Evolutionary conservation across 225 moss, liverwort and hornwort species (phyloP).

Genomic region (Neckera pumila): DNA sequence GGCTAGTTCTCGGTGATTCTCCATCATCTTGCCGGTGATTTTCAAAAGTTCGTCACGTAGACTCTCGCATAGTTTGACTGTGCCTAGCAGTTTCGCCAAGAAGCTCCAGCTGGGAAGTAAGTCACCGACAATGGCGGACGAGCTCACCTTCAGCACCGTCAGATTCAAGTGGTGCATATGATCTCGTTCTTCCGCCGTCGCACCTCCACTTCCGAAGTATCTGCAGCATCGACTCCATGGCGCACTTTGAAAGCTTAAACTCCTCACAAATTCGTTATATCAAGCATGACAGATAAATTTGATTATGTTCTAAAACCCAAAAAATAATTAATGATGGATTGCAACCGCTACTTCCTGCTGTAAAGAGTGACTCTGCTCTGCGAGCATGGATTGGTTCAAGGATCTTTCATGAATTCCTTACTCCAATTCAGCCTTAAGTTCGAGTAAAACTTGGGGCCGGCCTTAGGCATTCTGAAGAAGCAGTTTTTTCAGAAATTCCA

Average conservation of each 20-base stretch:
- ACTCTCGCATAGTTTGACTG: too few species aligned
- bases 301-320: background rate
- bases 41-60: background rate
- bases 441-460: background rate
- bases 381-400: background rate
- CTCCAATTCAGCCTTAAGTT: background rate
- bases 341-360: background rate
- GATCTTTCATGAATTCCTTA: background rate
- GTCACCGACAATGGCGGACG: too few species aligned
- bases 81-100: too few species aligned
- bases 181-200: too few species aligned
- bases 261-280: background rate
- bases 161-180: too few species aligned
- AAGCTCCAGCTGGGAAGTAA: too few species aligned
- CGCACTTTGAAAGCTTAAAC: too few species aligned
- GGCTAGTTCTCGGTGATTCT: background rate
- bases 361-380: background rate
- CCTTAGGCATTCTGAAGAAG: background rate
- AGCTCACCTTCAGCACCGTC: too few species aligned
- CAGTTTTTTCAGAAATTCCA: background rate
- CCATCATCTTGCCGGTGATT: background rate
- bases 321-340: background rate
- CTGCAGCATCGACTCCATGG: too few species aligned
- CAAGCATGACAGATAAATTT: background rate
- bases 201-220: too few species aligned